A percentile compares a stretch with the other conserved stretches of the same genome.
phyloP scores from a whole-genome alignment of 129 eudicot genomes.

The Flaveria ramosissima region DNA sequence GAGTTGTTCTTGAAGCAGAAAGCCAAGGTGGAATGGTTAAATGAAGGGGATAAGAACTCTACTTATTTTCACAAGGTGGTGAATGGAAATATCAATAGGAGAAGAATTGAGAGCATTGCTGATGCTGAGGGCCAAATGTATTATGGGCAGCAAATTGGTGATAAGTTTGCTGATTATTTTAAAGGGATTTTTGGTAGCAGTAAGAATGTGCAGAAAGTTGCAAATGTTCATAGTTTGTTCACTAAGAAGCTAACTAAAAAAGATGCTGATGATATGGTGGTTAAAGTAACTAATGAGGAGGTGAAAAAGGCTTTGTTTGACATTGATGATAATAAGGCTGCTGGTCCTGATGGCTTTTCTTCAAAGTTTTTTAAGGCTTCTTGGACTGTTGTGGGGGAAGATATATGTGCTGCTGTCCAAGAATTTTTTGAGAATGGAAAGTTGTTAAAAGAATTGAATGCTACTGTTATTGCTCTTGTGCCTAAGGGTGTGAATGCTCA shows the following conservation, averaged over 20 bases:
- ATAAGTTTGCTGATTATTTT: neutral
- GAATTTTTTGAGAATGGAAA: neutral
- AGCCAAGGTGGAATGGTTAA: neutral
- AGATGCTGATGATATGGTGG: neutral
- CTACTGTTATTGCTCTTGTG: neutral
- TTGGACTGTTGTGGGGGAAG: neutral
- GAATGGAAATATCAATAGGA: neutral
- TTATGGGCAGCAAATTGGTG: neutral
- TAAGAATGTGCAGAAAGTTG: accelerated
- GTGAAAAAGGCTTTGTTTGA: neutral
- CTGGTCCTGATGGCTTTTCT: neutral
- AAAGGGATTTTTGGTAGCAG: neutral
- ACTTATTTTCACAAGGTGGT: neutral
- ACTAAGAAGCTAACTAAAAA: accelerated
- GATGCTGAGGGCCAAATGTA: neutral
- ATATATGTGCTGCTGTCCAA: neutral
- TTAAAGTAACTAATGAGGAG: neutral
- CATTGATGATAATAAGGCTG: neutral
- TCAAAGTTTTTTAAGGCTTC: neutral
- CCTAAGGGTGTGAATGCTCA: neutral
- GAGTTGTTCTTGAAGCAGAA: neutral
- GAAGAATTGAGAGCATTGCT: neutral
- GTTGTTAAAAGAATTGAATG: neutral
- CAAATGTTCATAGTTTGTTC: neutral
- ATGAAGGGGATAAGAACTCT: neutral